Conservation (phyloP, 2,329 filamentous ascomycete species). For the Cladosporium sp. region DNA sequence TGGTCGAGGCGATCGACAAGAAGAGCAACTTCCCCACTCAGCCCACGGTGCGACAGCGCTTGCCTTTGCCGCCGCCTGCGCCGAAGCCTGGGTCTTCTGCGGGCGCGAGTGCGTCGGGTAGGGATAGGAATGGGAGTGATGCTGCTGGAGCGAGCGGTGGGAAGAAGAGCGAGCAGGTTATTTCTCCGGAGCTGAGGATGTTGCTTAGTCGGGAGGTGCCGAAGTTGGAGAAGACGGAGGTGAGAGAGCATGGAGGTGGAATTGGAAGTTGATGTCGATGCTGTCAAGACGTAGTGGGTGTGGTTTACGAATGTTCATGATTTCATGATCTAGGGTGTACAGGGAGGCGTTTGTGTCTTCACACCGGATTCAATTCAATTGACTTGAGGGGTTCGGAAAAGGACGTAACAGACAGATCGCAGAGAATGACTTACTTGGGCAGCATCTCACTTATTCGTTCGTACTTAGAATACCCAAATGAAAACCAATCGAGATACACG, state of each 20-base stretch:
- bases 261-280: slow-evolving; percentile 25
- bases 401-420: neutral
- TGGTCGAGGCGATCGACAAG: slow-evolving; percentile 89
- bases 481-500: neutral
- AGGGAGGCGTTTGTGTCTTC: neutral
- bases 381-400: no score
- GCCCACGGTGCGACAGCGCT: slow-evolving; percentile 51
- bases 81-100: slow-evolving; percentile 17
- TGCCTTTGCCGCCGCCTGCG: slow-evolving; percentile 37
- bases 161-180: slow-evolving; percentile 49
- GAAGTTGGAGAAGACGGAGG: slow-evolving; percentile 48
- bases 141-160: slow-evolving; percentile 31
- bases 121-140: slow-evolving; percentile 40
- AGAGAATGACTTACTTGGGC: neutral
- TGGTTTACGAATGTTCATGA: neutral
- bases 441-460: neutral
- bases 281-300: neutral
- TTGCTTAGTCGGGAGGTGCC: slow-evolving; percentile 63
- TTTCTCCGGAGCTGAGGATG: slow-evolving; percentile 63
- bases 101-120: slow-evolving; percentile 37
- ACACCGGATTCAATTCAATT: no score
- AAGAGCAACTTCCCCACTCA: slow-evolving; percentile 76
- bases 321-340: neutral
- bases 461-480: neutral
- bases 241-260: slow-evolving; percentile 49